These are phyloP conservation scores for Zymoseptoria brevis DNA, from an alignment of 2,329 filamentous ascomycete species.

Conservation along the genomic window DNA sequence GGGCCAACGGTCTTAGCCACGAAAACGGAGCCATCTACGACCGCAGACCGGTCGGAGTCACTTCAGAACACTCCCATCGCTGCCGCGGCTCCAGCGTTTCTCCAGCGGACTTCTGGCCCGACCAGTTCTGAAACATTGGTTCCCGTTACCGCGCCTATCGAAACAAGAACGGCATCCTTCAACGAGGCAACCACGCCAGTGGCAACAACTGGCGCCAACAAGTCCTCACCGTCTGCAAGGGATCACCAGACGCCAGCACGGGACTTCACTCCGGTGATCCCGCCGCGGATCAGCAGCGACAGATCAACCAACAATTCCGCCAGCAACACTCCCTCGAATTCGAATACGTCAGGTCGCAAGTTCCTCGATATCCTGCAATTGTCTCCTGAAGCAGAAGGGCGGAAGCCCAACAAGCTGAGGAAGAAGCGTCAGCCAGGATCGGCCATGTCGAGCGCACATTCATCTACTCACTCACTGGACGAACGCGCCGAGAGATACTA, in stretches of 20 bases:
- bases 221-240: conserved; percentile 20
- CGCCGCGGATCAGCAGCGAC: conserved; percentile 21
- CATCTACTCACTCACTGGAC: conserved; percentile 64
- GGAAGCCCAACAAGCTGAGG: conserved; percentile 80
- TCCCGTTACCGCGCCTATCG: conserved; percentile 25
- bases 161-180: conserved; percentile 33
- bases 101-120: background rate
- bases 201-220: conserved; percentile 24
- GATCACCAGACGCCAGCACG: conserved; percentile 27
- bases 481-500: conserved; percentile 18
- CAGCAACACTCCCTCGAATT: conserved; percentile 22
- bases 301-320: conserved; percentile 20
- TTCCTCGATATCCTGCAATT: conserved; percentile 64
- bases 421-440: conserved; percentile 78
- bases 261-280: conserved; percentile 31
- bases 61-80: conserved; percentile 25
- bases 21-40: conserved; percentile 16
- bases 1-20: conserved; percentile 7
- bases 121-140: background rate
- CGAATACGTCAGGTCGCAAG: conserved; percentile 20
- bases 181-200: conserved; percentile 32
- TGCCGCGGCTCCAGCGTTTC: conserved; percentile 24
- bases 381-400: conserved; percentile 48
- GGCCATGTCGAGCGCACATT: conserved; percentile 79
- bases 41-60: conserved; percentile 16